A percentile compares a stretch with the other conserved stretches of the same genome.
Evolutionary conservation across 1,284 basidiomycete genomes (phyloP).

Genomic region (Cryptococcus jaspeensis): DNA sequence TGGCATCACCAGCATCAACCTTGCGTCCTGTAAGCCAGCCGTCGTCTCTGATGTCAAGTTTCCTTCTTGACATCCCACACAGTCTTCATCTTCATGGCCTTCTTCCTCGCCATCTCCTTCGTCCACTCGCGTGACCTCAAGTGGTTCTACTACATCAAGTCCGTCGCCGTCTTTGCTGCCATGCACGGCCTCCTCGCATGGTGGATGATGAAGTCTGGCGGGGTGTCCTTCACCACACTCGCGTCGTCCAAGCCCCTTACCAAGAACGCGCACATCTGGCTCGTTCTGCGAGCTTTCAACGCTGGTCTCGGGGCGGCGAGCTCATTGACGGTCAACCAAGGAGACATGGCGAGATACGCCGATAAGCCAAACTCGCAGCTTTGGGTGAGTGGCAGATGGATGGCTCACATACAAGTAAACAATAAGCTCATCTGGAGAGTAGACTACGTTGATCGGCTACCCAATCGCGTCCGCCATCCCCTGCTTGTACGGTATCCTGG

Average conservation of each 20-base stretch:
- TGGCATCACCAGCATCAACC: conserved; percentile 51
- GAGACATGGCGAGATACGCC: no score
- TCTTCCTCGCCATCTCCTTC: conserved; percentile 61
- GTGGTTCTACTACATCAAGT: conserved; percentile 67
- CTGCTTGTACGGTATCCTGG: no score
- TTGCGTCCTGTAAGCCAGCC: conserved; percentile 53
- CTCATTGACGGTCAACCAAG: no score
- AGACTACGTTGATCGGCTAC: no score
- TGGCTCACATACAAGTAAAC: no score
- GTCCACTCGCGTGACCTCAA: conserved; percentile 70
- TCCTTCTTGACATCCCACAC: background rate
- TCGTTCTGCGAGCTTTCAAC: conserved; percentile 32
- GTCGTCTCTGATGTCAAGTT: background rate
- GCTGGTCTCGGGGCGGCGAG: no score
- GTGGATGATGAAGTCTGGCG: conserved; percentile 23
- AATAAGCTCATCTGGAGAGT: no score
- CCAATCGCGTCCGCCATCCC: no score
- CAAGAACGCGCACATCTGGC: conserved; percentile 15
- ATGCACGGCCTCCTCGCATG: conserved; percentile 19
- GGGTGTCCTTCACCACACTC: conserved; percentile 17
- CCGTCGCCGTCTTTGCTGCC: conserved; percentile 55
- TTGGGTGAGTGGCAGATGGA: no score
- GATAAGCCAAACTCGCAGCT: no score
- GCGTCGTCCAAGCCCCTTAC: conserved; percentile 12
- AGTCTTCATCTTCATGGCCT: conserved; percentile 66